Conservation (phyloP, 2,329 filamentous ascomycete genomes). For the Epichloe sibirici region DNA sequence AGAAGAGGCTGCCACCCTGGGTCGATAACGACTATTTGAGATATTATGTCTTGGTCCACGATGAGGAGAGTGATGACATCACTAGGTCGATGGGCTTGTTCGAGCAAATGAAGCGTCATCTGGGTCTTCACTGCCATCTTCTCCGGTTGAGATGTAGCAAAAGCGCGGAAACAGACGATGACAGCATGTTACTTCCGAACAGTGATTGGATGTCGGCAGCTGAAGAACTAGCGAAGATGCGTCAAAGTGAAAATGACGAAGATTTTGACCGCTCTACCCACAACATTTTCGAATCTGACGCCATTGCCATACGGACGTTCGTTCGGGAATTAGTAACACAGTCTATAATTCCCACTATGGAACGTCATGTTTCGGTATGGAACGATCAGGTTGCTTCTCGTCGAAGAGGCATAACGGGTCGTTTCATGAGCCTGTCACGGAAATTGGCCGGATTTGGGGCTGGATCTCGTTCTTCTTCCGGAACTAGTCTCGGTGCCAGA, state of each 20-base stretch:
- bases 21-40: conserved; percentile 84
- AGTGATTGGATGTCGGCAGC: conserved; percentile 82
- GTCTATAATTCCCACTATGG: conserved; percentile 92
- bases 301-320: conserved; percentile 75
- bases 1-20: conserved; percentile 65
- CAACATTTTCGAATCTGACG: conserved; percentile 87
- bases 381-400: conserved; percentile 94
- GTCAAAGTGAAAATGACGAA: conserved; percentile 53
- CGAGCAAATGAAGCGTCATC: conserved; percentile 98
- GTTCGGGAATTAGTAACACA: conserved; percentile 91
- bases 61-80: conserved; percentile 92
- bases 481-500: conserved; percentile 34
- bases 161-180: conserved; percentile 81
- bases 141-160: conserved; percentile 73
- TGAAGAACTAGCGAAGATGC: conserved; percentile 70
- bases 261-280: conserved; percentile 58
- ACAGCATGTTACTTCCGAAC: conserved; percentile 67
- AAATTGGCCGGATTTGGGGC: conserved; percentile 76
- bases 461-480: conserved; percentile 46
- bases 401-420: conserved; percentile 74
- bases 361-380: conserved; percentile 81
- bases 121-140: conserved; percentile 89
- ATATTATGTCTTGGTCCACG: conserved; percentile 93
- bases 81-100: conserved; percentile 79
- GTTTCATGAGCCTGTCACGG: conserved; percentile 90